Evolutionary conservation across 139 green algal genomes (phyloP).

Genomic region (Penium margaritaceum): DNA sequence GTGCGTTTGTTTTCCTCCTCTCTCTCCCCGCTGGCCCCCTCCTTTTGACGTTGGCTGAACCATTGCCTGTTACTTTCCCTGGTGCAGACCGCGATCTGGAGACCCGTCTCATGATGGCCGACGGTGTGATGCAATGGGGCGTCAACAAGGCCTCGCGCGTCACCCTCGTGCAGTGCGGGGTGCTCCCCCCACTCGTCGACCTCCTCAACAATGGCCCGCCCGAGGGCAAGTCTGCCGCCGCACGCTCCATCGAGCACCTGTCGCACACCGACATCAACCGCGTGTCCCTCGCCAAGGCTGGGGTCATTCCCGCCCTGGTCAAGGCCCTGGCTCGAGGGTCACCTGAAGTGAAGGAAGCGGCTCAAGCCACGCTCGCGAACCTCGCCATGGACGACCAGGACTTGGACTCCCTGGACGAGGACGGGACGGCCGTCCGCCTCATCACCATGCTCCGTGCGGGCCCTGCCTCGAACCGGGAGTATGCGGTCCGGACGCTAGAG

Average conservation of each 20-base stretch:
- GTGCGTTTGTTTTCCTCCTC: too few species aligned
- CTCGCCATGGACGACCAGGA: conserved; percentile 35
- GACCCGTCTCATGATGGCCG: conserved; percentile 18
- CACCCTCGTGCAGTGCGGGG: conserved; percentile 20
- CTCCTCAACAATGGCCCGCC: conserved; percentile 11
- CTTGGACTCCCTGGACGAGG: conserved; percentile 26
- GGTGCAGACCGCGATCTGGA: conserved; percentile 33
- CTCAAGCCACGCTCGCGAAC: conserved; percentile 29
- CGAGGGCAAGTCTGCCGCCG: conserved; percentile 6
- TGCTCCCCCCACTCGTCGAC: conserved; percentile 23
- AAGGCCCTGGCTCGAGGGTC: neutral
- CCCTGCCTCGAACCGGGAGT: conserved; percentile 10
- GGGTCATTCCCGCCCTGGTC: conserved; percentile 24
- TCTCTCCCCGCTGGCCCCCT: too few species aligned
- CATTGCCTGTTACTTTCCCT: too few species aligned
- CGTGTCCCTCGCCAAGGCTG: conserved; percentile 20
- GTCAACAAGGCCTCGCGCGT: conserved; percentile 14
- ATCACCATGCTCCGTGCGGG: conserved; percentile 13
- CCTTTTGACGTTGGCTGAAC: too few species aligned
- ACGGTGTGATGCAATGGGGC: conserved; percentile 13
- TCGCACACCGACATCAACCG: conserved; percentile 32
- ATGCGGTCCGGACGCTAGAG: conserved; percentile 27
- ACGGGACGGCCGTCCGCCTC: conserved; percentile 9
- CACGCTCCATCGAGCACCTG: conserved; percentile 29
- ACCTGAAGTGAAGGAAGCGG: conserved; percentile 10